Percentiles rank a stretch among this genome's conserved stretches.
phyloP scores from a whole-genome alignment of 306 rosid species.

The Mimosa pudica region DNA sequence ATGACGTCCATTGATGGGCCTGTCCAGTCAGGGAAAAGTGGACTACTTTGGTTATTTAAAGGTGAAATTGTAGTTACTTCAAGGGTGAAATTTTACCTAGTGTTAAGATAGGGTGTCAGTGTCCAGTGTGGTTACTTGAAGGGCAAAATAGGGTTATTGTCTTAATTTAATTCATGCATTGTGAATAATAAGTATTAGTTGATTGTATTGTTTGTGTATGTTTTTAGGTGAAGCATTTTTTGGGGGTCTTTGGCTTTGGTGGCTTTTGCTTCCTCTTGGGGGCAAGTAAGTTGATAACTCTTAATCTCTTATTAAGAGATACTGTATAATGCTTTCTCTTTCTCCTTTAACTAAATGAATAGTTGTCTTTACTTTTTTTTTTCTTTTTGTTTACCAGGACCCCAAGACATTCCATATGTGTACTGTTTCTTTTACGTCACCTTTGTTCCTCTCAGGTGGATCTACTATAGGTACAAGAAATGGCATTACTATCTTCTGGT shows the following conservation, averaged over 20 bases:
- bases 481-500: constrained; percentile 98
- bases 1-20: too few species aligned
- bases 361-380: not conserved
- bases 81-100: too few species aligned
- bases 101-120: too few species aligned
- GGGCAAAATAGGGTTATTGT: too few species aligned
- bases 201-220: not conserved
- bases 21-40: too few species aligned
- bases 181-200: not conserved
- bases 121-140: too few species aligned
- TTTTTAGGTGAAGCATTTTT: constrained; percentile 72
- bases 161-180: not conserved
- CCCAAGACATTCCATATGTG: constrained; percentile 78
- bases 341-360: not conserved
- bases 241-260: constrained; percentile 82
- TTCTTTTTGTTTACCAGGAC: constrained; percentile 56
- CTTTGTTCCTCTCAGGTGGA: constrained; percentile 96
- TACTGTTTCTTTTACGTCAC: constrained; percentile 81
- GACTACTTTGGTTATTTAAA: too few species aligned
- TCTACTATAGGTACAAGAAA: constrained; percentile 90
- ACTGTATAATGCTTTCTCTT: constrained; percentile 16
- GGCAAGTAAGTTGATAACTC: constrained; percentile 69
- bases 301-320: constrained; percentile 29
- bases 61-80: too few species aligned
- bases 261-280: constrained; percentile 91